phyloP scores from a whole-genome alignment of 1,284 basidiomycete genomes.

The Malassezia cuniculi region DNA sequence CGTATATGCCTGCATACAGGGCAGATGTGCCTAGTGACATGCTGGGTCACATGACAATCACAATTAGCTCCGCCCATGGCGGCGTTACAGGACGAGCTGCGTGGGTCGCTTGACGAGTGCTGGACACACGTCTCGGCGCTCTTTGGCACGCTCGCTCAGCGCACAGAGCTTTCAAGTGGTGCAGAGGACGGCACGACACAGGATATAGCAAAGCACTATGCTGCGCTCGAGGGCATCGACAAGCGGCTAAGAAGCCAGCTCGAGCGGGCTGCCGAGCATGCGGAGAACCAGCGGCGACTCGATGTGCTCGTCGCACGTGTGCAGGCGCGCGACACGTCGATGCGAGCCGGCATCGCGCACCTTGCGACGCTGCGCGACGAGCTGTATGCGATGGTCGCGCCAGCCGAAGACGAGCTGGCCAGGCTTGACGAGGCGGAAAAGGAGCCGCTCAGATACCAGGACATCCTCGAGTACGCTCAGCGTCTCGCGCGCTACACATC shows the following conservation, averaged over 20 bases:
- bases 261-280: slow-evolving; percentile 17
- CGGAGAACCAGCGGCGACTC: slow-evolving; percentile 18
- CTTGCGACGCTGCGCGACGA: slow-evolving; percentile 18
- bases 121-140: background rate
- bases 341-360: slow-evolving; percentile 17
- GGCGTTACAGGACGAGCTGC: slow-evolving; percentile 1
- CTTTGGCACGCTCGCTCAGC: background rate
- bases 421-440: slow-evolving; percentile 19
- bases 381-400: slow-evolving; percentile 17
- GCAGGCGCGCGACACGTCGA: slow-evolving; percentile 15
- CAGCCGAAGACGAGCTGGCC: slow-evolving; percentile 15
- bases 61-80: background rate
- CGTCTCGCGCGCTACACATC: slow-evolving; percentile 24
- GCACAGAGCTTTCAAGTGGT: too few relatives aligned
- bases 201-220: slow-evolving; percentile 3
- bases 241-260: slow-evolving; percentile 12
- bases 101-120: background rate
- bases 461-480: slow-evolving; percentile 24
- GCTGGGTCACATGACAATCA: too few relatives aligned
- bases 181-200: too few relatives aligned
- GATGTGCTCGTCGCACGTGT: slow-evolving; percentile 13
- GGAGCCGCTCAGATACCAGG: slow-evolving; percentile 13
- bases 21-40: too few relatives aligned
- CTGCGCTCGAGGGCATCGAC: slow-evolving; percentile 15
- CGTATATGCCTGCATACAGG: too few relatives aligned